Conservation (phyloP, 768 basidiomycete genomes). For the Lentinula sp. region DNA sequence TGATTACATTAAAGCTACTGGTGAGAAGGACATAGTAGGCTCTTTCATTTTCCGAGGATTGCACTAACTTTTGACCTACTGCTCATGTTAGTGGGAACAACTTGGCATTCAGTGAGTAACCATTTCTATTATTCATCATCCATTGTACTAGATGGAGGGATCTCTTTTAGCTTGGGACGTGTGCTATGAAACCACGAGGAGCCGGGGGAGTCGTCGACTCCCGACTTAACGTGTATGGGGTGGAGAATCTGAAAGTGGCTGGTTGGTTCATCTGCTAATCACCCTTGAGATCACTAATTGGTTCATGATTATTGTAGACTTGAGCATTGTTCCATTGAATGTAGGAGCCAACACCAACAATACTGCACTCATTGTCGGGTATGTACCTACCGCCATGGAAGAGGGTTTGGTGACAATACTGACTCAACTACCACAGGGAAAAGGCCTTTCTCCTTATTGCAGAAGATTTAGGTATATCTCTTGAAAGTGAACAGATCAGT, state of each 20-base stretch:
- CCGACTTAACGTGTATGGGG: slow-evolving; percentile 38
- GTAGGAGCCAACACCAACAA: slow-evolving; percentile 33
- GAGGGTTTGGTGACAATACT: neutral
- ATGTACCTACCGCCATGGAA: neutral
- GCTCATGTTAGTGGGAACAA: slow-evolving; percentile 9
- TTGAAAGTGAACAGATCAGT: too few species aligned
- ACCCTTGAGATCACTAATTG: slow-evolving; percentile 21
- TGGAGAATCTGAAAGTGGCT: slow-evolving; percentile 36
- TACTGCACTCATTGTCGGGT: slow-evolving; percentile 32
- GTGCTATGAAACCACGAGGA: slow-evolving; percentile 41
- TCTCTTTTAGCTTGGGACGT: slow-evolving; percentile 35
- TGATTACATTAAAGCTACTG: slow-evolving; percentile 6
- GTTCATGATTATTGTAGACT: slow-evolving; percentile 10
- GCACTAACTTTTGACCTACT: neutral
- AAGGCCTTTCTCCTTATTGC: slow-evolving; percentile 38
- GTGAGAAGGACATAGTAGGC: slow-evolving; percentile 5
- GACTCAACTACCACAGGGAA: slow-evolving; percentile 22
- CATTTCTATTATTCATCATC: neutral
- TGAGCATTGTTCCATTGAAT: neutral
- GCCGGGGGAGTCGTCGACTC: slow-evolving; percentile 41
- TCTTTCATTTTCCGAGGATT: neutral
- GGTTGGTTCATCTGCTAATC: slow-evolving; percentile 20
- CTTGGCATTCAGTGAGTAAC: slow-evolving; percentile 20
- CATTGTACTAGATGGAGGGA: neutral
- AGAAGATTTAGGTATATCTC: slow-evolving; percentile 25